phyloP scores from a whole-genome alignment of 2,329 filamentous ascomycete species.

The Parafenestella ontariensis region DNA sequence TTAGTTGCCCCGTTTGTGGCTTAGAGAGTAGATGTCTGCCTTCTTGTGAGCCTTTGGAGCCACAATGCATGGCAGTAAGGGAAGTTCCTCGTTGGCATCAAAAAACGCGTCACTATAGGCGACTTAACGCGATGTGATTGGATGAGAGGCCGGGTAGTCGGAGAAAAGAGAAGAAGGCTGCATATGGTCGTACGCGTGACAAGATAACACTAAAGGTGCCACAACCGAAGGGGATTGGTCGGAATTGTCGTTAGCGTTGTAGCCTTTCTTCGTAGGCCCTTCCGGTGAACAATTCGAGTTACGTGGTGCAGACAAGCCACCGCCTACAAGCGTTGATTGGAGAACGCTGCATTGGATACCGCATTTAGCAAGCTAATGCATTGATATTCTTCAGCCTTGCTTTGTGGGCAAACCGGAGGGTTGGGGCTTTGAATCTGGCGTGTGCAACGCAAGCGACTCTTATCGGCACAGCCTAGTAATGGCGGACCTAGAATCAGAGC shows the following conservation, averaged over 20 bases:
- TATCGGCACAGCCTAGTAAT: neutral
- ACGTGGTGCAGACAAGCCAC: neutral
- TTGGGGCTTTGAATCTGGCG: neutral
- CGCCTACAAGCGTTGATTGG: slow-evolving; percentile 3
- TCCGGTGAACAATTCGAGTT: slow-evolving; percentile 4
- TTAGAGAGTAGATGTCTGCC: neutral
- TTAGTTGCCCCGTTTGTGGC: neutral
- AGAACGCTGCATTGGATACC: neutral
- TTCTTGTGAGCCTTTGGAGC: neutral
- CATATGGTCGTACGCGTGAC: neutral
- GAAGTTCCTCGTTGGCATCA: neutral
- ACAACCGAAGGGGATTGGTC: neutral
- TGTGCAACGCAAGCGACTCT: neutral
- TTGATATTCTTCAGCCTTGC: neutral
- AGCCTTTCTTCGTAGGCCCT: slow-evolving; percentile 4
- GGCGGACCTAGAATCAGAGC: neutral
- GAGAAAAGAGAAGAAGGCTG: neutral
- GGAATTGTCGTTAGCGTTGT: neutral
- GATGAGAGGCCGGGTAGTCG: neutral
- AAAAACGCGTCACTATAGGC: neutral
- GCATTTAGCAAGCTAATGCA: neutral
- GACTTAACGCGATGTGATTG: neutral
- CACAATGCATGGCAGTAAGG: neutral
- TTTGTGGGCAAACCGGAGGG: neutral
- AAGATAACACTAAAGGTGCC: neutral